Conservation (phyloP, 164 flowering plant genomes). For the Aristolochia contorta region DNA sequence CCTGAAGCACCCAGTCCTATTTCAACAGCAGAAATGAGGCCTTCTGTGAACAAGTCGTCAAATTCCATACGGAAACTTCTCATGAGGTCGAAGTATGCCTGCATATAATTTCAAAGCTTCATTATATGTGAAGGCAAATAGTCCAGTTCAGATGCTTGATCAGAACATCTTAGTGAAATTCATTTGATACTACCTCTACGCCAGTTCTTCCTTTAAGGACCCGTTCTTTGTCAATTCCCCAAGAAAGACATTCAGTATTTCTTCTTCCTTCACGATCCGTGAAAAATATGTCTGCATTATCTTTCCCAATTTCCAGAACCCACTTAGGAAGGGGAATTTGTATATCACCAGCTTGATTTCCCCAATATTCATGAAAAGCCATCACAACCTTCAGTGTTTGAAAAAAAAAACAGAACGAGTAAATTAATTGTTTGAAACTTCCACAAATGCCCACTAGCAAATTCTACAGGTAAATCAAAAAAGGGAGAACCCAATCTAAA, state of each 20-base stretch:
- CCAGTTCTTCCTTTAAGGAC: constrained; percentile 77
- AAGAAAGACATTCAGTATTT: constrained; percentile 68
- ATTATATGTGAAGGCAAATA: constrained; percentile 22
- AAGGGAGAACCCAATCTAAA: too few species aligned
- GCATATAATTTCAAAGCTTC: constrained; percentile 7
- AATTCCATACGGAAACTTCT: constrained; percentile 84
- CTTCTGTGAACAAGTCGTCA: constrained; percentile 72
- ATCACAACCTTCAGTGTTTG: constrained; percentile 52
- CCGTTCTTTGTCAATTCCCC: constrained; percentile 86
- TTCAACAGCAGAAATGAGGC: constrained; percentile 61
- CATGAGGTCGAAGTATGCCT: constrained; percentile 90
- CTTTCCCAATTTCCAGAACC: constrained; percentile 75
- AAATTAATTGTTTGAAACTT: constrained; percentile 2
- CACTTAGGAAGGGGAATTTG: constrained; percentile 72
- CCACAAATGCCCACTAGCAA: too few species aligned
- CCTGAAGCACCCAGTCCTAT: constrained; percentile 87
- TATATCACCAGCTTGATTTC: constrained; percentile 40
- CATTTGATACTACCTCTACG: constrained; percentile 46
- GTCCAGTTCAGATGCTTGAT: constrained; percentile 27
- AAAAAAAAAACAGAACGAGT: constrained; percentile 19
- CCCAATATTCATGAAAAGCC: constrained; percentile 86
- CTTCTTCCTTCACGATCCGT: constrained; percentile 81
- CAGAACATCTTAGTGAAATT: constrained; percentile 4
- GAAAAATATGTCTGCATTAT: constrained; percentile 75
- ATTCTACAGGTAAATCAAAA: too few species aligned